phyloP scores from a whole-genome alignment of 139 green algal species.

The Raphidocelis subcapitata region DNA sequence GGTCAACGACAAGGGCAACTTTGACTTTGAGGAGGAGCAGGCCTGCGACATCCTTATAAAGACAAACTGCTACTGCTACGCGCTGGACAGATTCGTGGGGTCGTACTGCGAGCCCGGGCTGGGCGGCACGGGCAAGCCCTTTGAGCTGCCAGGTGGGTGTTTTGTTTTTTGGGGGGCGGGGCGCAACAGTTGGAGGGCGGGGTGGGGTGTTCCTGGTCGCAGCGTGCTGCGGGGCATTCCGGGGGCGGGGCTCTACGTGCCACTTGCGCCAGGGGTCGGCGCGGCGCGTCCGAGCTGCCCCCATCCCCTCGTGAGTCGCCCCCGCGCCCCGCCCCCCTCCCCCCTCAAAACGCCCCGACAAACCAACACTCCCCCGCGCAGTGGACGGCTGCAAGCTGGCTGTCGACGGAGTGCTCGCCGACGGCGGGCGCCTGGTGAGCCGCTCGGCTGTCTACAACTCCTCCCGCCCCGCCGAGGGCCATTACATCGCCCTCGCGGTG shows the following conservation, averaged over 20 bases:
- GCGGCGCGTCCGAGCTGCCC: too few relatives aligned
- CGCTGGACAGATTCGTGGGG: slow-evolving; percentile 4
- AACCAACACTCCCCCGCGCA: too few relatives aligned
- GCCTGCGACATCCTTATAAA: slow-evolving; percentile 24
- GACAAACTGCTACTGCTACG: slow-evolving; percentile 36
- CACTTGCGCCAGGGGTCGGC: too few relatives aligned
- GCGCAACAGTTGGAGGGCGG: too few relatives aligned
- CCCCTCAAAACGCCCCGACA: too few relatives aligned
- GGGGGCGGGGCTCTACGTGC: too few relatives aligned
- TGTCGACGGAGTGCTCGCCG: slow-evolving; percentile 14
- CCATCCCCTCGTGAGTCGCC: too few relatives aligned
- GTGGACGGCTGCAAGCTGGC: slow-evolving; percentile 11
- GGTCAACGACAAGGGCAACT: slow-evolving; percentile 11
- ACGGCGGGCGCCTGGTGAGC: slow-evolving; percentile 15
- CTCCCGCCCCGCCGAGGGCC: not conserved
- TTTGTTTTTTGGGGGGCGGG: too few relatives aligned
- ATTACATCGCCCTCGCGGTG: slow-evolving; percentile 31
- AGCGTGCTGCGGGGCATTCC: too few relatives aligned
- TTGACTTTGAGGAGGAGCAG: slow-evolving; percentile 31
- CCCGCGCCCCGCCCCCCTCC: too few relatives aligned
- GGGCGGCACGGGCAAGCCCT: slow-evolving; percentile 4
- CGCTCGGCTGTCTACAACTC: slow-evolving; percentile 12
- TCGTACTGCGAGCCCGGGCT: slow-evolving; percentile 32
- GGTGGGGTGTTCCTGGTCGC: too few relatives aligned
- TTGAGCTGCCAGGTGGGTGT: slow-evolving; percentile 3